Conservation (phyloP, 495 filamentous ascomycete genomes). For the Podospora pseudoanserina region DNA sequence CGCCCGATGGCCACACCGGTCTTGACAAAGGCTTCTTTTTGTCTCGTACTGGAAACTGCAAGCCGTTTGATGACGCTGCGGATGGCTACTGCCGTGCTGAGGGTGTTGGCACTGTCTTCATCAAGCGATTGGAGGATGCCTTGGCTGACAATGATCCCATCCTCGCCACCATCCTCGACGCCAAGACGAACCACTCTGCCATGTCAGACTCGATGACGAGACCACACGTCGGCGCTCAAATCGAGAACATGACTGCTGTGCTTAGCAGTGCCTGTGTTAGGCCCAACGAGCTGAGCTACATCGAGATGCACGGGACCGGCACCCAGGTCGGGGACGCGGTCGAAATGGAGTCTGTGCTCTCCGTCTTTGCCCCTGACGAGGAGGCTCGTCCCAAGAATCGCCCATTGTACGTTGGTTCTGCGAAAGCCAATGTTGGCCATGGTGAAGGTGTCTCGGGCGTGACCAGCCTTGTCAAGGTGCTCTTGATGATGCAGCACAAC, state of each 20-base stretch:
- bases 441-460: constrained; percentile 79
- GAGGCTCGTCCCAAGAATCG: constrained; percentile 52
- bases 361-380: constrained; percentile 65
- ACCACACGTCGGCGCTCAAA: constrained; percentile 64
- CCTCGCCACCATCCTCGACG: constrained; percentile 59
- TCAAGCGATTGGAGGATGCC: constrained; percentile 73
- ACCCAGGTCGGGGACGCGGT: constrained; percentile 72
- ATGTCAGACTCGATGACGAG: constrained; percentile 70
- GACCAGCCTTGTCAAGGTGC: constrained; percentile 68
- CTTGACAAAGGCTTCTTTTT: constrained; percentile 76
- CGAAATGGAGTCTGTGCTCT: constrained; percentile 69
- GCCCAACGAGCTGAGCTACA: constrained; percentile 65
- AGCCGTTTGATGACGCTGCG: constrained; percentile 67
- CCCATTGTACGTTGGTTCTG: constrained; percentile 70
- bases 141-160: constrained; percentile 66
- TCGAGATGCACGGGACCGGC: constrained; percentile 85
- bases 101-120: constrained; percentile 59
- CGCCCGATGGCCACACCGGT: constrained; percentile 73
- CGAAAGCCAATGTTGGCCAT: constrained; percentile 83
- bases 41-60: constrained; percentile 70
- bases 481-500: constrained; percentile 79
- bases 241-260: constrained; percentile 58
- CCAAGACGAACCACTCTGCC: constrained; percentile 67
- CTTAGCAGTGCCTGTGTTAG: constrained; percentile 60
- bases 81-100: constrained; percentile 74